phyloP scores from a whole-genome alignment of 2,329 filamentous ascomycete species.

The Lecanicillium sp. region DNA sequence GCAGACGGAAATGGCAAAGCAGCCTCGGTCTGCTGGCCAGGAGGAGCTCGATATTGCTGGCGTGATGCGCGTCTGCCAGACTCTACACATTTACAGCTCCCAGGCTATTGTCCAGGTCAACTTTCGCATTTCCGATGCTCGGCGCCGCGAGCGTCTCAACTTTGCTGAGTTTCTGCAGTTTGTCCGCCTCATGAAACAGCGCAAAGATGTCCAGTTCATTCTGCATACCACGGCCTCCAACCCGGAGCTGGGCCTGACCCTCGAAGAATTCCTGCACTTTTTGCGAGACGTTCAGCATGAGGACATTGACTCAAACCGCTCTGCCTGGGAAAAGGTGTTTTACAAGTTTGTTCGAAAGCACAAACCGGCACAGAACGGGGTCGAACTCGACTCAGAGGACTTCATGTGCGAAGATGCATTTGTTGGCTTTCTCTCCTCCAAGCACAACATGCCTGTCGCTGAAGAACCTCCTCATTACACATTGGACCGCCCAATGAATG shows the following conservation, averaged over 20 bases:
- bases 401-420: constrained; percentile 73
- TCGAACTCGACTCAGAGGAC: constrained; percentile 29
- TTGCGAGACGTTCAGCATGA: constrained; percentile 66
- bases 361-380: constrained; percentile 38
- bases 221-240: constrained; percentile 56
- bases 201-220: constrained; percentile 70
- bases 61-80: constrained; percentile 77
- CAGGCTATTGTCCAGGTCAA: constrained; percentile 62
- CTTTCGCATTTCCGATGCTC: constrained; percentile 65
- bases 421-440: constrained; percentile 67
- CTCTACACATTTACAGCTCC: constrained; percentile 85
- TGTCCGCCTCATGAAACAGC: constrained; percentile 71
- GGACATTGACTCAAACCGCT: constrained; percentile 57
- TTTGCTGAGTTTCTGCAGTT: constrained; percentile 80
- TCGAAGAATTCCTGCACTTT: constrained; percentile 68
- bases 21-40: constrained; percentile 46
- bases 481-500: constrained; percentile 80
- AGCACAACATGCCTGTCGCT: constrained; percentile 60
- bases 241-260: constrained; percentile 55
- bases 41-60: constrained; percentile 70
- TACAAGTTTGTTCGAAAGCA: constrained; percentile 56
- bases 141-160: constrained; percentile 57
- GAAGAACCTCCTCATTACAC: constrained; percentile 51
- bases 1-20: constrained; percentile 71
- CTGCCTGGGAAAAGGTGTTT: constrained; percentile 66